Evolutionary conservation across 2,329 filamentous ascomycete genomes (phyloP).

Genomic region (Nothophoma quercina): DNA sequence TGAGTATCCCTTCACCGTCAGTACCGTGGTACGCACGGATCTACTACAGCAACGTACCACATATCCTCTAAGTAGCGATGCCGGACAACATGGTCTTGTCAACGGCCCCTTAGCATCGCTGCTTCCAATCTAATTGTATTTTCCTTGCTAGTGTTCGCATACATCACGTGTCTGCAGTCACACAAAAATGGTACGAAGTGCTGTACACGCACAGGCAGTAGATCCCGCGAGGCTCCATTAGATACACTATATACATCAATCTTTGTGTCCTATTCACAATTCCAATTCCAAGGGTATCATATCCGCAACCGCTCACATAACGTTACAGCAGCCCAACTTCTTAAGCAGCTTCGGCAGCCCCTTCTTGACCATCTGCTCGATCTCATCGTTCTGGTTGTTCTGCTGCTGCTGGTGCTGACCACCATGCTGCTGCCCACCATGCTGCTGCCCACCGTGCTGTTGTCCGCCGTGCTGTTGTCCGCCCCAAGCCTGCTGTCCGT

Average conservation of each 20-base stretch:
- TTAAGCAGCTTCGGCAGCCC: constrained; percentile 66
- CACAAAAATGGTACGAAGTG: too few species aligned
- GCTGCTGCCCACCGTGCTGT: constrained; percentile 46
- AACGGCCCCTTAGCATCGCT: too few species aligned
- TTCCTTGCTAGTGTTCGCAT: too few species aligned
- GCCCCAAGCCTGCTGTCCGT: too few species aligned
- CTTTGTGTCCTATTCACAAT: neutral
- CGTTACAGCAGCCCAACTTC: constrained; percentile 73
- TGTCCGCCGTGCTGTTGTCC: constrained; percentile 48
- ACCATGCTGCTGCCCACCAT: constrained; percentile 48
- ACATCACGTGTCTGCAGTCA: too few species aligned
- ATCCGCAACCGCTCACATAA: constrained; percentile 65
- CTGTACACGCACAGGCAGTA: neutral
- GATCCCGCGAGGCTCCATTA: neutral
- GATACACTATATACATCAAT: neutral
- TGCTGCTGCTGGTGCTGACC: constrained; percentile 51
- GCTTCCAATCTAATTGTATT: too few species aligned
- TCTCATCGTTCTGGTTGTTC: constrained; percentile 62
- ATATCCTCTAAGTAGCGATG: too few species aligned
- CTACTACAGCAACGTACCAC: too few species aligned
- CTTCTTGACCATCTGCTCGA: constrained; percentile 68
- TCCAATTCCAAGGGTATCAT: constrained; percentile 22
- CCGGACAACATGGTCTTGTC: too few species aligned
- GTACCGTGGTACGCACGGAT: too few species aligned
- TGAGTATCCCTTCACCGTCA: too few species aligned